Conservation (phyloP, 2,329 filamentous ascomycete genomes). For the Diaporthe vaccinii region DNA sequence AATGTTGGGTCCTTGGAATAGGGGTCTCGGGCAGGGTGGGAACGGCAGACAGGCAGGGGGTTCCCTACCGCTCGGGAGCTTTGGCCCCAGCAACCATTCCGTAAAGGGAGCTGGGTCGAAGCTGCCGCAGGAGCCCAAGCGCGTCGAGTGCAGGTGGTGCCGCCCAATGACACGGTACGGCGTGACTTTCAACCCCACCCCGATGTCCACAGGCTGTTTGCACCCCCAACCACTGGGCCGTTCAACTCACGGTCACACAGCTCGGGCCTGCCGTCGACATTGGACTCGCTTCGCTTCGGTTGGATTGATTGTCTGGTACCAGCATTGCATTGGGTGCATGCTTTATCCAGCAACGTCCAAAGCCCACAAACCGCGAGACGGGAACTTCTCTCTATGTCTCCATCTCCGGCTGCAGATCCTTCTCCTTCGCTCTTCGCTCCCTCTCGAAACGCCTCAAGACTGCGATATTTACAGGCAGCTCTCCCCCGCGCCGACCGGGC, state of each 20-base stretch:
- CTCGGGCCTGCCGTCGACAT: conserved; percentile 31
- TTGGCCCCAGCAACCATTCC: conserved; percentile 16
- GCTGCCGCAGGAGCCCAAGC: conserved; percentile 7
- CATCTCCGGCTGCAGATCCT: conserved; percentile 13
- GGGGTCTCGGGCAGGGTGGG: conserved; percentile 3
- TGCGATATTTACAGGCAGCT: neutral
- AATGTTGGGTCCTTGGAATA: conserved; percentile 11
- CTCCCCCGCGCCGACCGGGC: neutral
- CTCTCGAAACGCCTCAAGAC: neutral
- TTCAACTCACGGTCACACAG: conserved; percentile 2
- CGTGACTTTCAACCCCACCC: neutral
- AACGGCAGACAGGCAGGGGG: conserved; percentile 15
- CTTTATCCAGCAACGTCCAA: neutral
- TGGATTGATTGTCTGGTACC: conserved; percentile 22
- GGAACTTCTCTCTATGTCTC: conserved; percentile 16
- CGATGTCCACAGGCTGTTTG: rapidly evolving
- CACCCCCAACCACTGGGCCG: neutral
- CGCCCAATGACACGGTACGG: conserved; percentile 12
- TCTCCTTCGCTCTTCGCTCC: neutral
- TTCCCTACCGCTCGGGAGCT: neutral
- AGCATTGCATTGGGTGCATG: conserved; percentile 15
- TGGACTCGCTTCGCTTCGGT: conserved; percentile 22
- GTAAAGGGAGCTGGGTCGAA: conserved; percentile 1
- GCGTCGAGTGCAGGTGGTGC: conserved; percentile 8
- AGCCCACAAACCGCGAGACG: conserved; percentile 11